phyloP scores from a whole-genome alignment of 139 green algal genomes.

The Volvox africanus region DNA sequence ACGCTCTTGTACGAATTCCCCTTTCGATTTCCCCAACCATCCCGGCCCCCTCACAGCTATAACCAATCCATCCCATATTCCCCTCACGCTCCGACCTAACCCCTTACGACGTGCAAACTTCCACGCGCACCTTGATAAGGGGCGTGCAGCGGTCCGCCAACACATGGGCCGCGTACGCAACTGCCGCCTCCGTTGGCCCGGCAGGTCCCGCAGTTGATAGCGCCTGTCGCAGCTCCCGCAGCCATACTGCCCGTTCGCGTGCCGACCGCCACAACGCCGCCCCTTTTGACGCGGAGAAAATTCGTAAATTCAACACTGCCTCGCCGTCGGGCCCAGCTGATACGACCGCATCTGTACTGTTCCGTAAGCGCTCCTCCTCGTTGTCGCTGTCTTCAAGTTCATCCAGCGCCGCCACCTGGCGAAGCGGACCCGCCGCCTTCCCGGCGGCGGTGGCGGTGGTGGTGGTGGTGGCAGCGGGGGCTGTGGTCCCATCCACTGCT shows the following conservation, averaged over 20 bases:
- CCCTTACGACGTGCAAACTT: not conserved
- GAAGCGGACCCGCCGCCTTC: slow-evolving; percentile 8
- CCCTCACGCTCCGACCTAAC: too few species aligned
- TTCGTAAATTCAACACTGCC: not conserved
- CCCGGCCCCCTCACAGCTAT: too few species aligned
- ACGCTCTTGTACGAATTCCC: too few species aligned
- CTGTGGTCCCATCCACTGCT: not conserved
- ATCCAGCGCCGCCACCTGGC: slow-evolving; percentile 58
- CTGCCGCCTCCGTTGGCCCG: slow-evolving; percentile 3
- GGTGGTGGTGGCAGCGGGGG: not conserved
- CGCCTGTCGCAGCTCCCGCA: slow-evolving; percentile 53
- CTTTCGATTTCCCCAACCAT: too few species aligned
- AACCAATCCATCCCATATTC: too few species aligned
- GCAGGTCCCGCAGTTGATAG: not conserved
- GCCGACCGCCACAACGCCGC: slow-evolving; percentile 55
- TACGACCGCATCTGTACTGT: not conserved
- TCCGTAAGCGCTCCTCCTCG: slow-evolving; percentile 38
- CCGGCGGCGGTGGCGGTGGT: not conserved
- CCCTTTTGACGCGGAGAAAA: slow-evolving; percentile 32
- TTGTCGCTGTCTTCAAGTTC: slow-evolving; percentile 65
- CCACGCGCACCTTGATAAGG: slow-evolving; percentile 22
- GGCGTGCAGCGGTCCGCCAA: slow-evolving; percentile 33
- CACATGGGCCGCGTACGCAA: not conserved
- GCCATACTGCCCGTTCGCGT: slow-evolving; percentile 58
- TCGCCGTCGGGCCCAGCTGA: slow-evolving; percentile 3